A percentile compares a stretch with the other conserved stretches of the same genome.
Conservation (phyloP, 208 protist genomes). For the Leishmania tarentolae region DNA sequence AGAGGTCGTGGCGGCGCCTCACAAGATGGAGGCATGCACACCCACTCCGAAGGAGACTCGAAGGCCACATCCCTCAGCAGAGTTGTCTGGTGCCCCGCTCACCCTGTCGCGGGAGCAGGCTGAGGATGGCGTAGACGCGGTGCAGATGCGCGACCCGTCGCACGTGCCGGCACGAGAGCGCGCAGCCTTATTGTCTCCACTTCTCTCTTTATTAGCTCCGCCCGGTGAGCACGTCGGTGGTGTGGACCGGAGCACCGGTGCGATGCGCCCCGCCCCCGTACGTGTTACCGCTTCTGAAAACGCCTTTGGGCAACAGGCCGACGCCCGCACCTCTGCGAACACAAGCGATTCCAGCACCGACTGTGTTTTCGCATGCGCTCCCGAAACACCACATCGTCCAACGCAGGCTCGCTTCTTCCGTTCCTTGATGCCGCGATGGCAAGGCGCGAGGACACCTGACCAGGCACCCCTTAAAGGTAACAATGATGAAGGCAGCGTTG, state of each 20-base stretch:
- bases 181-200: not conserved
- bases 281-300: not conserved
- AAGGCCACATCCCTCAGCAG: not conserved
- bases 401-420: conserved; percentile 16
- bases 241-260: not conserved
- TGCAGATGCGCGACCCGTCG: not conserved
- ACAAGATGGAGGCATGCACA: not conserved
- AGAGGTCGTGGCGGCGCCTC: not conserved
- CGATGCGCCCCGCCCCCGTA: not conserved
- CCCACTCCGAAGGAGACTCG: not conserved
- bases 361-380: not conserved
- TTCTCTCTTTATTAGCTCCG: not conserved
- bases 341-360: not conserved
- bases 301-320: not conserved
- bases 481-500: not conserved
- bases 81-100: not conserved
- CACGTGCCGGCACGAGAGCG: not conserved
- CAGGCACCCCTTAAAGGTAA: not conserved
- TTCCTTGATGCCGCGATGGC: not conserved
- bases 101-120: not conserved
- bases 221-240: not conserved
- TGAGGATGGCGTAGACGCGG: not conserved
- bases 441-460: not conserved
- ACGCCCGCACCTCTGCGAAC: not conserved
- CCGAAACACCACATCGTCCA: conserved; percentile 17